Conservation (phyloP, 768 basidiomycete genomes). For the Suillus clintonianus region DNA sequence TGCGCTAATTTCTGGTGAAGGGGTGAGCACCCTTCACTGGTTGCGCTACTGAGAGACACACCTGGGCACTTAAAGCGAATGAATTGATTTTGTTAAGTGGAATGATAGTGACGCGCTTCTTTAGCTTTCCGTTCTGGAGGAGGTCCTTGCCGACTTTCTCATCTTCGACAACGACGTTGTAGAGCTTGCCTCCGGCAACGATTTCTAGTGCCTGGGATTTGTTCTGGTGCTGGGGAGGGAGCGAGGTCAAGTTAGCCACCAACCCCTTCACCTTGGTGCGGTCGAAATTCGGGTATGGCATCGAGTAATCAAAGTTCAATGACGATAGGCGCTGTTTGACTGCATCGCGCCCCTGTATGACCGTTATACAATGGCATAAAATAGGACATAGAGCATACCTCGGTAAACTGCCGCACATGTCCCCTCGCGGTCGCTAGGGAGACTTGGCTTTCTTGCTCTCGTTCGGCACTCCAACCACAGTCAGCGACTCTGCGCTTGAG, state of each 20-base stretch:
- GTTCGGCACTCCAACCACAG: conserved; percentile 77
- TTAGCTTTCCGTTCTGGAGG: conserved; percentile 73
- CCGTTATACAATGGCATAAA: conserved; percentile 10
- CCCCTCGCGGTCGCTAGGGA: conserved; percentile 53
- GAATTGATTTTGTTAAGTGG: conserved; percentile 90
- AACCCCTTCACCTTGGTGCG: conserved; percentile 86
- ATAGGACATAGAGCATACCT: conserved; percentile 46
- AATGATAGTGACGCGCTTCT: conserved; percentile 90
- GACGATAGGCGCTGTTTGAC: conserved; percentile 66
- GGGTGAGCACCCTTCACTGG: background rate
- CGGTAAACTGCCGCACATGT: conserved; percentile 56
- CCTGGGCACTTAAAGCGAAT: conserved; percentile 53
- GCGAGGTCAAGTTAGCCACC: conserved; percentile 83
- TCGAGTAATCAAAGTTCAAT: conserved; percentile 82
- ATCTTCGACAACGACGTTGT: conserved; percentile 92
- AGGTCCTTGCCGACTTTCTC: conserved; percentile 87
- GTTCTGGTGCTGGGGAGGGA: conserved; percentile 68
- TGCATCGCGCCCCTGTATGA: conserved; percentile 61
- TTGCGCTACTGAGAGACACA: conserved; percentile 20
- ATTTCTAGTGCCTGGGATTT: conserved; percentile 92
- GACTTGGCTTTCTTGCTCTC: conserved; percentile 60
- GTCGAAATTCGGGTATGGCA: conserved; percentile 81
- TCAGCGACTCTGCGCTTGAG: conserved; percentile 52
- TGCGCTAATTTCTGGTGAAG: conserved; percentile 70
- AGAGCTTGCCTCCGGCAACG: conserved; percentile 85